Evolutionary conservation across 2,329 filamentous ascomycete genomes (phyloP).

Genomic region (Pseudogymnoascus sp.): DNA sequence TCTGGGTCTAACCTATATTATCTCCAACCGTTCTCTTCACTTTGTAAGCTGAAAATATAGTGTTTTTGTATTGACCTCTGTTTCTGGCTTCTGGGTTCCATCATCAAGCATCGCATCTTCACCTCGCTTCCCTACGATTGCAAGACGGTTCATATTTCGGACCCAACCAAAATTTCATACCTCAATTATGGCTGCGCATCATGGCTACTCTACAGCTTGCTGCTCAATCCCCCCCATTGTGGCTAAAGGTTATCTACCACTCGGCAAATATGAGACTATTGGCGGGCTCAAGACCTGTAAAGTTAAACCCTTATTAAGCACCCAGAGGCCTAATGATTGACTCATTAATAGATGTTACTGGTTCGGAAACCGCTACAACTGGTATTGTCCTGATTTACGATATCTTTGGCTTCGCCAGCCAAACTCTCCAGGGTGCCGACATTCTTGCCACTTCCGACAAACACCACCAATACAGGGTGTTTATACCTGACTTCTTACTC

Average conservation of each 20-base stretch:
- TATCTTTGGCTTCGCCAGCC: constrained; percentile 63
- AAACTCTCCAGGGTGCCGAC: constrained; percentile 63
- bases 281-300: constrained; percentile 47
- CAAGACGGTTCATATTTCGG: not conserved
- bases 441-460: constrained; percentile 48
- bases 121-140: not conserved
- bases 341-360: constrained; percentile 33
- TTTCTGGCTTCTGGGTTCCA: not conserved
- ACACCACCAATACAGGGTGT: constrained; percentile 57
- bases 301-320: constrained; percentile 9
- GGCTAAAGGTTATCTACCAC: constrained; percentile 44
- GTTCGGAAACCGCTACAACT: constrained; percentile 41
- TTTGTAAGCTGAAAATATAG: not conserved
- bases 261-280: constrained; percentile 49
- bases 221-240: constrained; percentile 52
- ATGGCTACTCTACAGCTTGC: constrained; percentile 48
- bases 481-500: constrained; percentile 87
- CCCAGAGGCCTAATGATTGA: not conserved
- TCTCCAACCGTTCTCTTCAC: not conserved
- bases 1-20: not conserved
- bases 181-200: constrained; percentile 16
- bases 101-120: not conserved
- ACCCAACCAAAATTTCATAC: not conserved
- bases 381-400: constrained; percentile 54
- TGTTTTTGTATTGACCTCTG: not conserved